phyloP scores from a whole-genome alignment of 345 rosid species.

The Syzygium oleosum region DNA sequence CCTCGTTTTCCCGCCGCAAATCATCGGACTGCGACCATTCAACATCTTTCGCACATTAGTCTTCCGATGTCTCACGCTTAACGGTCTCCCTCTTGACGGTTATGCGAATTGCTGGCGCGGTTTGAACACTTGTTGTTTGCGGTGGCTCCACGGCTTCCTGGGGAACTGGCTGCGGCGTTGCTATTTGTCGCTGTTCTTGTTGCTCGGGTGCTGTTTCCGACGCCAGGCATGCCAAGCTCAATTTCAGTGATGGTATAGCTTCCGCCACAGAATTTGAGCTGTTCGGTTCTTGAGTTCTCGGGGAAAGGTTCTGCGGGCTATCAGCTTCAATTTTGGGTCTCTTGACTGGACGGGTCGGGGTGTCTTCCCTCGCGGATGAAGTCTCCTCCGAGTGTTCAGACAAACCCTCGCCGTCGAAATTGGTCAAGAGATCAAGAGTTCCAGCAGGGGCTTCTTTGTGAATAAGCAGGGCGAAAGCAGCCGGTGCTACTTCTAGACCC shows the following conservation, averaged over 20 bases:
- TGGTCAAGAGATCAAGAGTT: neutral
- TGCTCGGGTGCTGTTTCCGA: neutral
- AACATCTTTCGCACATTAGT: neutral
- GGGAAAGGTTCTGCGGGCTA: neutral
- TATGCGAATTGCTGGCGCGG: neutral
- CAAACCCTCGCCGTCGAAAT: neutral
- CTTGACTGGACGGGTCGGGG: neutral
- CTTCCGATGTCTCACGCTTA: neutral
- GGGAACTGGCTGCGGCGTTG: neutral
- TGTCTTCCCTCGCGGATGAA: neutral
- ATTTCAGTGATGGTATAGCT: neutral
- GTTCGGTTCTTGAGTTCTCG: neutral
- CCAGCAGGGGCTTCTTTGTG: neutral
- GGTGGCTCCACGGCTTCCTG: neutral
- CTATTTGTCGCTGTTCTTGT: neutral
- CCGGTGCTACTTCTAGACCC: neutral
- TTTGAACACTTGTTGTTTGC: neutral
- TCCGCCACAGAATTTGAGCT: neutral
- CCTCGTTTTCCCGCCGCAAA: neutral
- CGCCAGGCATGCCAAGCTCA: neutral
- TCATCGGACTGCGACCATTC: neutral
- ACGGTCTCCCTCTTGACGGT: neutral
- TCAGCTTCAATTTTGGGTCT: neutral
- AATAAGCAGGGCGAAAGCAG: neutral
- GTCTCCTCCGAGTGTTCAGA: neutral